Conservation (phyloP, 2,329 filamentous ascomycete species). For the Aspergillus sp. region DNA sequence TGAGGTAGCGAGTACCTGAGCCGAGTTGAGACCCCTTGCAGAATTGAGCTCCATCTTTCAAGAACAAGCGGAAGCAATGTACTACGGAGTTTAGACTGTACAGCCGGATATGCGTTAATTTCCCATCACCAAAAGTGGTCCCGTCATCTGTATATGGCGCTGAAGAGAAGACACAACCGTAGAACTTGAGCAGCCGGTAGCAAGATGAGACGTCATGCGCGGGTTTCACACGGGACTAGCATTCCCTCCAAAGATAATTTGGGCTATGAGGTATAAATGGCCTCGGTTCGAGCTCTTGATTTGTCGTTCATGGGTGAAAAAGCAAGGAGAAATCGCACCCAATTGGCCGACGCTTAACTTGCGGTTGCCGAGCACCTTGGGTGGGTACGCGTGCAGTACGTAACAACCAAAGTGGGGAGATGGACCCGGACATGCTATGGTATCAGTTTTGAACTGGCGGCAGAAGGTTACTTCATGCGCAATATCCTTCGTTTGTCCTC, state of each 20-base stretch:
- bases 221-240: background rate
- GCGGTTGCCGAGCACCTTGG: no score
- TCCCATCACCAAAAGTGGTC: background rate
- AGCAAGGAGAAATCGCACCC: no score
- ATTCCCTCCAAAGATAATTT: background rate
- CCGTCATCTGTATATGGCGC: background rate
- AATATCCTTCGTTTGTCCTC: background rate
- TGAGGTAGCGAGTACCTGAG: background rate
- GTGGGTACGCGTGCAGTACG: no score
- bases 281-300: no score
- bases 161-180: background rate
- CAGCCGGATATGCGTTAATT: background rate
- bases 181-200: no score
- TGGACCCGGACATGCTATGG: background rate
- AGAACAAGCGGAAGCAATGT: background rate
- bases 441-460: background rate
- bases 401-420: background rate
- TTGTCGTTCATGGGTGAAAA: no score
- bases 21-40: background rate
- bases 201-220: background rate
- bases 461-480: background rate
- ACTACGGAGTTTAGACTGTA: background rate
- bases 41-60: background rate
- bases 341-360: no score
- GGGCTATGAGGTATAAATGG: no score